Percentiles rank a stretch among this genome's conserved stretches.
Evolutionary conservation across 495 filamentous ascomycete species (phyloP).

Genomic region (Penicillium daleae): DNA sequence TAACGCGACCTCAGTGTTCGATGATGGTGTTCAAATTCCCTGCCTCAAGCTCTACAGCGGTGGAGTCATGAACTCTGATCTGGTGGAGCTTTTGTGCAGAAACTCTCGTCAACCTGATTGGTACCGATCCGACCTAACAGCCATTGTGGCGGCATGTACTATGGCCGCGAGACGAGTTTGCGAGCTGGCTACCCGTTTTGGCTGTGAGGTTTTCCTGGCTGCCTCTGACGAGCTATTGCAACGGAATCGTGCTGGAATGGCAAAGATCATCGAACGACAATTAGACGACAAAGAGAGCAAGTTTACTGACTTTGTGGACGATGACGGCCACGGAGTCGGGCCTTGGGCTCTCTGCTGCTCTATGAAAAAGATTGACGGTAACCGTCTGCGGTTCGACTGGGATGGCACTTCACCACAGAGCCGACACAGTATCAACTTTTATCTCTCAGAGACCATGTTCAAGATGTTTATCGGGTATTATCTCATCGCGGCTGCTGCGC

Average conservation of each 20-base stretch:
- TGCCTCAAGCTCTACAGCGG: slow-evolving; percentile 50
- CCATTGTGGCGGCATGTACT: slow-evolving; percentile 51
- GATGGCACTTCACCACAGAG: slow-evolving; percentile 52
- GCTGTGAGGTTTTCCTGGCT: slow-evolving; percentile 46
- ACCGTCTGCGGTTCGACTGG: slow-evolving; percentile 51
- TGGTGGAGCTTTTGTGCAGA: slow-evolving; percentile 50
- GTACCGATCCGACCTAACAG: slow-evolving; percentile 53
- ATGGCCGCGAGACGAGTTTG: slow-evolving; percentile 47
- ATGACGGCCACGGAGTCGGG: slow-evolving; percentile 53
- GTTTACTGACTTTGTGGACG: slow-evolving; percentile 57
- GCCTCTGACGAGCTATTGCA: slow-evolving; percentile 47
- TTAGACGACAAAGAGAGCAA: slow-evolving; percentile 46
- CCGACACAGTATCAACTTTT: slow-evolving; percentile 54
- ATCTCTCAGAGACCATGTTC: slow-evolving; percentile 56
- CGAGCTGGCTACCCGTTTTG: slow-evolving; percentile 51
- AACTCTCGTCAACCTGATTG: slow-evolving; percentile 55
- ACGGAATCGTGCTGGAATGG: slow-evolving; percentile 48
- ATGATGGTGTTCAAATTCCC: slow-evolving; percentile 57
- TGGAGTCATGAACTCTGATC: slow-evolving; percentile 46
- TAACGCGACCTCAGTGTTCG: slow-evolving; percentile 53
- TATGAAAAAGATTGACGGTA: slow-evolving; percentile 42
- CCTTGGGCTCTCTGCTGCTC: slow-evolving; percentile 54
- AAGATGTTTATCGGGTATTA: slow-evolving; percentile 57
- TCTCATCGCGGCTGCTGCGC: slow-evolving; percentile 50
- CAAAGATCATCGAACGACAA: slow-evolving; percentile 48